Evolutionary conservation across 2,329 filamentous ascomycete genomes (phyloP).

Genomic region (Tolypocladium inflatum): DNA sequence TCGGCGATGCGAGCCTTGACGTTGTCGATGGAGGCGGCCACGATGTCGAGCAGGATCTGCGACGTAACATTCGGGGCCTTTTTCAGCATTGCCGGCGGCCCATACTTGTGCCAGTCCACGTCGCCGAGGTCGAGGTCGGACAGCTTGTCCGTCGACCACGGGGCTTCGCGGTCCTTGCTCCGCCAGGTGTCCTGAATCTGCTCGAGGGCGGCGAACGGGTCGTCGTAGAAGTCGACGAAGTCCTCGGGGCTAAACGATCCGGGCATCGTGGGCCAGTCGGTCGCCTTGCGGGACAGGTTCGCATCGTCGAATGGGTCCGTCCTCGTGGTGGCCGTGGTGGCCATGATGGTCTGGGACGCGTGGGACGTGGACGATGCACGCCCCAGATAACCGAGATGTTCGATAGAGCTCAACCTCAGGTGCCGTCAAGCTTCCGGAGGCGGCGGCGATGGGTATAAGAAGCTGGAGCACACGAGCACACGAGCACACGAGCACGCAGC

Average conservation of each 20-base stretch:
- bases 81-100: conserved; percentile 32
- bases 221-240: conserved; percentile 17
- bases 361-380: background rate
- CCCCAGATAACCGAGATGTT: background rate
- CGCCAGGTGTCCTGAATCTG: conserved; percentile 13
- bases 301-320: background rate
- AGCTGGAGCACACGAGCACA: background rate
- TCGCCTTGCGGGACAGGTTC: conserved; percentile 3
- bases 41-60: conserved; percentile 29
- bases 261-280: conserved; percentile 14
- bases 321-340: background rate
- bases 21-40: conserved; percentile 35
- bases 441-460: background rate
- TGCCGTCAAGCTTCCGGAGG: background rate
- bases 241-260: conserved; percentile 20
- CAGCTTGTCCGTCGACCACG: conserved; percentile 13
- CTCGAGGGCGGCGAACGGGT: conserved; percentile 16
- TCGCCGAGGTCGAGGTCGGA: conserved; percentile 14
- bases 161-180: conserved; percentile 7
- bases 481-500: background rate
- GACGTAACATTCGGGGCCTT: conserved; percentile 27
- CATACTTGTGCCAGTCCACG: conserved; percentile 36
- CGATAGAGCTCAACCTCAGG: background rate
- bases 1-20: conserved; percentile 27
- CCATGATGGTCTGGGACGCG: too few relatives aligned